phyloP scores from a whole-genome alignment of 1,284 basidiomycete genomes.

The Boletus calvinii region DNA sequence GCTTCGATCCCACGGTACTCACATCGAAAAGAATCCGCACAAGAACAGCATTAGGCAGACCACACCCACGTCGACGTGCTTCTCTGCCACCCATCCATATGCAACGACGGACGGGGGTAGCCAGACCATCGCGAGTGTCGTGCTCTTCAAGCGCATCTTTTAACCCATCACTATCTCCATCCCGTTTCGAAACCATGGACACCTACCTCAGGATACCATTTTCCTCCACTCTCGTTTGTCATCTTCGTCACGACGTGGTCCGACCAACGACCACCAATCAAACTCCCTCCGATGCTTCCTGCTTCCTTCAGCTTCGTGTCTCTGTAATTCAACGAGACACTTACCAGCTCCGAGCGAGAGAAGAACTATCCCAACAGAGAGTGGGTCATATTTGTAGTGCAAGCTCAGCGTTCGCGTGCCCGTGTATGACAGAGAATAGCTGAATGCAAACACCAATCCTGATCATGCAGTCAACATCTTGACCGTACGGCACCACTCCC shows the following conservation, averaged over 20 bases:
- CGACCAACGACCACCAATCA: slow-evolving; percentile 77
- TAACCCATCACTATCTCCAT: background rate
- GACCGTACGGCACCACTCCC: background rate
- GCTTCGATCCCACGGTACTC: slow-evolving; percentile 24
- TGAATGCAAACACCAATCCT: slow-evolving; percentile 76
- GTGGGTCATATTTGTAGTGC: slow-evolving; percentile 66
- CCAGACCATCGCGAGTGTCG: slow-evolving; percentile 51
- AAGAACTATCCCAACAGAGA: slow-evolving; percentile 74
- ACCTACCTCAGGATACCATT: slow-evolving; percentile 64
- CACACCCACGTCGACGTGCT: slow-evolving; percentile 61
- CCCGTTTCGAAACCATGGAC: background rate
- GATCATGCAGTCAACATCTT: slow-evolving; percentile 1
- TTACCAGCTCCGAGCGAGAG: slow-evolving; percentile 72
- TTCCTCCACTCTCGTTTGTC: slow-evolving; percentile 60
- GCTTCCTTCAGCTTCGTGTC: slow-evolving; percentile 15
- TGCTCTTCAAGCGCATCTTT: slow-evolving; percentile 74
- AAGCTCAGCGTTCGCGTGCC: slow-evolving; percentile 64
- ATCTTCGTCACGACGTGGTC: slow-evolving; percentile 61
- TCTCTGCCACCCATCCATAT: slow-evolving; percentile 76
- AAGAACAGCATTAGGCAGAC: slow-evolving; percentile 64
- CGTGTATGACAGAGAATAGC: slow-evolving; percentile 71
- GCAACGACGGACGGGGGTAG: slow-evolving; percentile 61
- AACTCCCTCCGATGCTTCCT: slow-evolving; percentile 67
- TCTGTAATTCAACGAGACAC: slow-evolving; percentile 16
- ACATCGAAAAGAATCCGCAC: slow-evolving; percentile 73